Evolutionary conservation across 768 basidiomycete genomes (phyloP).

Genomic region (Xerocomellus chrysenteron): DNA sequence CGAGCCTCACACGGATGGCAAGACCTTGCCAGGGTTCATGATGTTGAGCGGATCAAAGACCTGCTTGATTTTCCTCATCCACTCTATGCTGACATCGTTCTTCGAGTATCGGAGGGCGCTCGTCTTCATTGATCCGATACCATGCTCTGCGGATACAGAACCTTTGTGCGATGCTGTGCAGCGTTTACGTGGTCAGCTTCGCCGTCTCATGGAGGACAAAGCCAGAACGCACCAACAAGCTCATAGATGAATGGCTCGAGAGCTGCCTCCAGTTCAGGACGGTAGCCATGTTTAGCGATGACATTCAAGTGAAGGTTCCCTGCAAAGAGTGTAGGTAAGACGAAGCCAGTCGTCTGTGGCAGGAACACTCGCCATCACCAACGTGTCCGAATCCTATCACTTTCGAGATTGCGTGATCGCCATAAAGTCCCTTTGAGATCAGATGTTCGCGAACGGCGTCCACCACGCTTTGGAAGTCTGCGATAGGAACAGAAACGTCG

Average conservation of each 20-base stretch:
- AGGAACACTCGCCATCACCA: slow-evolving; percentile 74
- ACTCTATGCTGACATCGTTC: slow-evolving; percentile 67
- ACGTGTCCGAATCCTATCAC: slow-evolving; percentile 96
- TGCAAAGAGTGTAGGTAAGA: slow-evolving; percentile 28
- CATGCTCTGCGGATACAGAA: slow-evolving; percentile 96
- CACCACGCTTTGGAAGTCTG: slow-evolving; percentile 84
- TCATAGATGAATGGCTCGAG: slow-evolving; percentile 97
- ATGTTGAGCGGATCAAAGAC: slow-evolving; percentile 89
- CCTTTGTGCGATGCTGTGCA: slow-evolving; percentile 69
- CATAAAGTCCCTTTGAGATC: slow-evolving; percentile 63
- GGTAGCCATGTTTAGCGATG: slow-evolving; percentile 71
- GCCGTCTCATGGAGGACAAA: background rate
- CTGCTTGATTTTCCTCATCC: slow-evolving; percentile 89
- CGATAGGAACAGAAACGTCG: slow-evolving; percentile 86
- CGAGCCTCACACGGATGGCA: slow-evolving; percentile 30
- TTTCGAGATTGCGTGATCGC: slow-evolving; percentile 72
- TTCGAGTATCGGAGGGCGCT: slow-evolving; percentile 89
- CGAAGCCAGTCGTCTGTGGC: background rate
- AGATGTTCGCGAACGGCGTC: slow-evolving; percentile 76
- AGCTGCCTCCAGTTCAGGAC: slow-evolving; percentile 78
- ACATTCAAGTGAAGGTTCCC: slow-evolving; percentile 95
- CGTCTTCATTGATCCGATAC: slow-evolving; percentile 94
- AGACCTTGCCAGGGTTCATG: slow-evolving; percentile 89
- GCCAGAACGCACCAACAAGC: slow-evolving; percentile 62
- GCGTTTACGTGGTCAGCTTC: slow-evolving; percentile 1